Evolutionary conservation across 768 basidiomycete genomes (phyloP), one percentile per base, ranked within the genome.

Genomic region (Collybiopsis confluens): DNA sequence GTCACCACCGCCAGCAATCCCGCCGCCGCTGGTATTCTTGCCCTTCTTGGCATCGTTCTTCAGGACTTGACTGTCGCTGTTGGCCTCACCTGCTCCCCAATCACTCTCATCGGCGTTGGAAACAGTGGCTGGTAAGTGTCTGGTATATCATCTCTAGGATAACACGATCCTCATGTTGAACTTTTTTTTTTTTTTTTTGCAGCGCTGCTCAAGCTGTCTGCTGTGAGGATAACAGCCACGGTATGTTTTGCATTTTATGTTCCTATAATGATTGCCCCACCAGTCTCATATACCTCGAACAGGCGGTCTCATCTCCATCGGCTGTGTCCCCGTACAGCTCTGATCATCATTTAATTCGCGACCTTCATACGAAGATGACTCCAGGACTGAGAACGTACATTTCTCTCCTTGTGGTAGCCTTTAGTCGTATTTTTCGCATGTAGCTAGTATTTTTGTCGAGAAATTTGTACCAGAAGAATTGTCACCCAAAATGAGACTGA

Each of bases 31-130:
- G 37, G 26, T 13, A 15, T 63, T 16, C 42, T 64, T 24, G 53
- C 28, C 24, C 53, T 54, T 26, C 8, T 55, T 53, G 62, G 60
- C 55, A 57, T 63, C 50, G 87, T 86, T 64, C 68, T 90, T 6
- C 78, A 89, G 6, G 86, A 35, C 30, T 16, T 37, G 28, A 52
- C 20, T 28, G 51, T 44, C 26, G 18, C 26, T 3, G 47, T 58
- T 23, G 51, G 24, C n/a, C 27, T 45, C 21, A 38, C 42, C 2
- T 60, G 59, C 51, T 20, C 43, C 21, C 51, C 51, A 18, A 16
- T 28, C 23, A 36, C 23, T 26, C 24, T 45, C 10, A 24, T 59
- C 21, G 44, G 18, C 60, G 64, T 0, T 45, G 55, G 40, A 6
- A 23, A 10, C 13, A 46, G 13, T 10, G 10, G 13, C 55, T 45